Conservation (phyloP, 129 eudicot genomes). For the Artemisia tridentata region DNA sequence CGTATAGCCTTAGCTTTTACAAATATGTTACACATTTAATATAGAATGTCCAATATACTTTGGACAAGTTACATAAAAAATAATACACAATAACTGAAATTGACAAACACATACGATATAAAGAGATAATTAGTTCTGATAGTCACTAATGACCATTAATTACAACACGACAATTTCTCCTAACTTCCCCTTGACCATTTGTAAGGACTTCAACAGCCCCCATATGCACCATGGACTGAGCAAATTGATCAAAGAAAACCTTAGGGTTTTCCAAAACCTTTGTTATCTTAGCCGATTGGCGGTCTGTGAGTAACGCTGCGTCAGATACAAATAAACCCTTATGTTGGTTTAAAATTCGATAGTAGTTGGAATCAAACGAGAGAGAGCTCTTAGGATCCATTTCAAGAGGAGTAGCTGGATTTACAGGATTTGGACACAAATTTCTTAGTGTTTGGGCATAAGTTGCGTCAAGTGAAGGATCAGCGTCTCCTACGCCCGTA, state of each 20-base stretch:
- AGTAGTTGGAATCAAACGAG: slow-evolving; percentile 46
- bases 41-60: background rate
- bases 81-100: background rate
- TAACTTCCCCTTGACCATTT: slow-evolving; percentile 43
- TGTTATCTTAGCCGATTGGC: slow-evolving; percentile 26
- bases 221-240: slow-evolving; percentile 51
- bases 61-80: slow-evolving; percentile 1
- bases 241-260: slow-evolving; percentile 43
- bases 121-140: background rate
- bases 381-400: slow-evolving; percentile 56
- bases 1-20: too few relatives aligned
- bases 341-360: slow-evolving; percentile 31
- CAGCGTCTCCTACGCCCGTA: slow-evolving; percentile 47
- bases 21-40: too few relatives aligned
- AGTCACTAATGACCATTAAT: slow-evolving; percentile 29
- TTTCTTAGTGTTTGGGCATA: slow-evolving; percentile 37
- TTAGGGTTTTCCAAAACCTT: slow-evolving; percentile 21
- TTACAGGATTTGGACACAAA: slow-evolving; percentile 39
- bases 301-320: slow-evolving; percentile 50
- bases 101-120: background rate
- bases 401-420: slow-evolving; percentile 35
- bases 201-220: slow-evolving; percentile 45
- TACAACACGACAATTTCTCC: slow-evolving; percentile 50
- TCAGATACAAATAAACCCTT: slow-evolving; percentile 53
- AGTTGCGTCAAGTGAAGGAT: slow-evolving; percentile 37